Evolutionary conservation across 1,284 basidiomycete species (phyloP), one percentile per base, ranked within the genome.

Genomic region (Heliocybe sulcata): DNA sequence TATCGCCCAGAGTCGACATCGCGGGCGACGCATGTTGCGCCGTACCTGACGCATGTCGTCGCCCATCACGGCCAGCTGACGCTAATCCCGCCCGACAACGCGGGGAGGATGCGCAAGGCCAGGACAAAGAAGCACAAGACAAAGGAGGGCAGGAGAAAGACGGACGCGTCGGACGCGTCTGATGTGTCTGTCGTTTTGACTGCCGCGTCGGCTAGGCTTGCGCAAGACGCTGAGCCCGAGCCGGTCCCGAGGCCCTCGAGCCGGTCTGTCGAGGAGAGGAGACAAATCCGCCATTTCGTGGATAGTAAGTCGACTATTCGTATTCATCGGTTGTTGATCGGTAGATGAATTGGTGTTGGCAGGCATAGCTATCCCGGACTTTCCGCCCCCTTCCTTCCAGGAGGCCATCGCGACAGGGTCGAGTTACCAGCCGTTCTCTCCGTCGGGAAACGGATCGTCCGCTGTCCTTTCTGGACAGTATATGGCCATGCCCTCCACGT

Each of bases 381-480:
- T 81, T 57, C 81, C 81, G 8, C 81, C 81, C 12, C 81, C 81
- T 35, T 75, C 79, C 1, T 83, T 82, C 63, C 75, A 75, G 54
- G 81, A 83, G 63, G 80, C 81, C 16, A 77, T 79, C 20, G 54
- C 61, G 31, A 63, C 47, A 10, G 42, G 62, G 8, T 65, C 53
- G 42, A 64, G 55, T 19, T 59, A 51, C 53, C 56, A 45, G 55
- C 61, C 53, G 19, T 57, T 19, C 51, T 50, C 33, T 42, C 54
- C 61, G 4, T 42, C 58, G 16, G 45, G 49, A 20, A 56, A 55
- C 20, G 45, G 59, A 35, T 57, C 58, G 25, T 53, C 52, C 11
- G 38, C 54, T 35, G 45, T 16, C 51, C 22, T 42, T 26, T 9
- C 53, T 33, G 14, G 25, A 14, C 42, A 20, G 3, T 54, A 25